Evolutionary conservation across 1,284 basidiomycete species (phyloP), one percentile per base, ranked within the genome.

Genomic region (Rhodotorula sp.): DNA sequence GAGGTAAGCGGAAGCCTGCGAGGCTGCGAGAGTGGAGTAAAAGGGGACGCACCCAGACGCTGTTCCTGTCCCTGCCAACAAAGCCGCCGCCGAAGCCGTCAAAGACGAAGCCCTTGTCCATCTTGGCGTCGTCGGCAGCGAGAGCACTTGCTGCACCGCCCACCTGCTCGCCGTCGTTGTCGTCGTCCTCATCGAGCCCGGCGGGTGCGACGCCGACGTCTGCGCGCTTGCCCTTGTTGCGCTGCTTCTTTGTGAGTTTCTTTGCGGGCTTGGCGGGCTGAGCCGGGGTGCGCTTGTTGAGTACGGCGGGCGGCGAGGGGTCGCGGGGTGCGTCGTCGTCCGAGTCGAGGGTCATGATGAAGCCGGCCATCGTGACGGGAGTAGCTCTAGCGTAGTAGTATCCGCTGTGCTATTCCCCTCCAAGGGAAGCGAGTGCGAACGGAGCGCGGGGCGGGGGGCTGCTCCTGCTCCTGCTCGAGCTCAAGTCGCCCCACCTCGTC

Each of bases 81-180:
- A 88, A 87, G 76, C 92, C 89, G 37, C 86, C 89, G 48, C 86
- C 87, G 29, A 90, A 66, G 1, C 71, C 79, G 81, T 94, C 92
- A 79, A 97, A 96, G 41, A 86, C 85, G 80, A 97, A 94, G 64
- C 89, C 88, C 6, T 89, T 88, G 81, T 94, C 87, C 55, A 97
- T 85, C 71, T 86, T 86, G 48, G 86, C 86, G 50, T 88, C 88
- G 64, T 90, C 88, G 9, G 46, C 32, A 37, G 34, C 54, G 21
- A 17, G 29, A 29, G 50, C 61, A 51, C 37, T 51, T 78, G 22
- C 44, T 44, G 44, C 44, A 44, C 44, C 44, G 44, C 44, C 44
- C 44, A 44, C 44, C 15, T 67, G 71, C 51, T 71, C 73, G 1
- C 66, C 22, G 59, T 66, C 34, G 70, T 75, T 75, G 36, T 75